Conservation (phyloP, 768 basidiomycete species). For the Fomitopsis serialis region DNA sequence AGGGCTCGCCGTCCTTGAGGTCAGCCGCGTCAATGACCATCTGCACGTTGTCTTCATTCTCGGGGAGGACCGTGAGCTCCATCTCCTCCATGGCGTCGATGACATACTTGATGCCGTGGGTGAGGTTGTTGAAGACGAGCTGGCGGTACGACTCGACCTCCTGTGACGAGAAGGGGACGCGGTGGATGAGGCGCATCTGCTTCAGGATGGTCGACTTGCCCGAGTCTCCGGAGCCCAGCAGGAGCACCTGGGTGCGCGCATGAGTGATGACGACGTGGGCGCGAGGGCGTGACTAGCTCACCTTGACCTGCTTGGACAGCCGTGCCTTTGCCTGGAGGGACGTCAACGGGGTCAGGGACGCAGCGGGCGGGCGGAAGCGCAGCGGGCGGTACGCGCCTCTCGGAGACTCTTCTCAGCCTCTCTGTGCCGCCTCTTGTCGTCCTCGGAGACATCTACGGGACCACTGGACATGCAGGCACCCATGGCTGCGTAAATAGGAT, state of each 20-base stretch:
- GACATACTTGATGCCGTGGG: constrained; percentile 75
- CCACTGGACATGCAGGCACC: constrained; percentile 75
- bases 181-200: constrained; percentile 98
- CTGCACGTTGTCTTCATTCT: constrained; percentile 51
- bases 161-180: constrained; percentile 70
- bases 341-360: constrained; percentile 1
- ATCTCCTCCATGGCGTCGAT: constrained; percentile 90
- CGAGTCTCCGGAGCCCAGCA: constrained; percentile 90
- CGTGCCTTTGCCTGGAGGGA: constrained; percentile 61
- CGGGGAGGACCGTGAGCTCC: constrained; percentile 65
- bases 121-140: constrained; percentile 89
- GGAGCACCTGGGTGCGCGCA: constrained; percentile 52
- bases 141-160: constrained; percentile 90
- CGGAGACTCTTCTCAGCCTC: constrained; percentile 75
- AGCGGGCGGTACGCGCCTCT: constrained; percentile 46
- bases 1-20: constrained; percentile 75
- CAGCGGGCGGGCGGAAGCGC: not conserved
- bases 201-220: constrained; percentile 93
- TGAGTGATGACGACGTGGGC: not conserved
- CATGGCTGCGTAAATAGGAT: constrained; percentile 31
- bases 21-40: constrained; percentile 66
- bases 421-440: constrained; percentile 58
- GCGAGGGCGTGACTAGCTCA: constrained; percentile 62
- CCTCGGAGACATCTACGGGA: constrained; percentile 56
- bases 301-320: constrained; percentile 74